Base-by-base conservation (phyloP, 1,284 basidiomycete genomes). In the Flammula alnicola region DNA sequence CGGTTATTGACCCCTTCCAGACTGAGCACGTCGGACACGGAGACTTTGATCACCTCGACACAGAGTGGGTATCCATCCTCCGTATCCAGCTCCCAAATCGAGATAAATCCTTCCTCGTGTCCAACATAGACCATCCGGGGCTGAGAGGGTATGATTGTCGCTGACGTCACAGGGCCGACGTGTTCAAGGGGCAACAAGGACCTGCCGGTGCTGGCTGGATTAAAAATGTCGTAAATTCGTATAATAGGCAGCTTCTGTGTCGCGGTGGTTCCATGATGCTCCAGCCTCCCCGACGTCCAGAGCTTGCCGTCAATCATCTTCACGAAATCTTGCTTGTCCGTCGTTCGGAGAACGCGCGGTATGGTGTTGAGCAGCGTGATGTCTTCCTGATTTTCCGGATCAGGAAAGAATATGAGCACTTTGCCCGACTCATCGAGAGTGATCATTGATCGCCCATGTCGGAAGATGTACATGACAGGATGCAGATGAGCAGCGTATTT, bases 71-170 rank as follows among this genome's bases (percentile, higher is more conserved):
- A 66, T 32, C 78, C 79, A 49, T 81, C 80, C 3, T 70, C 71
- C 0, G 72, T 72, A 2, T 70, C 70, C 7, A 80, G 55, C n/a
- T 68, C 64, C 93, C 95, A 98, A 8, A 94, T 72, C 0, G 86
- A 87, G 52, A 98, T 76, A 59, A 79, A 88, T 0, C 96, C 97
- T 35, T 91, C 93, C 67, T 98, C 95, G 62, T 99, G 96, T 0
- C 91, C 94, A n/a, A 99, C 75, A 61, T 87, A 98, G 23, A 93
- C 87, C 14, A 74, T 69, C 1, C 80, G 75, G 0, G 86, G 84
- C 8, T 81, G 72, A 0, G 86, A 78, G 0, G 91, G 88, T 4
- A 98, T 70, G 19, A 92, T 72, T 0, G 94, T 83, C 0, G 88
- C 93, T 22, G 86, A 83, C 0, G 90, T 92, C 10, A 97, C 90